Evolutionary conservation across 192 early-diverging fungal genomes (phyloP).

Genomic region (Coemansia sp.): DNA sequence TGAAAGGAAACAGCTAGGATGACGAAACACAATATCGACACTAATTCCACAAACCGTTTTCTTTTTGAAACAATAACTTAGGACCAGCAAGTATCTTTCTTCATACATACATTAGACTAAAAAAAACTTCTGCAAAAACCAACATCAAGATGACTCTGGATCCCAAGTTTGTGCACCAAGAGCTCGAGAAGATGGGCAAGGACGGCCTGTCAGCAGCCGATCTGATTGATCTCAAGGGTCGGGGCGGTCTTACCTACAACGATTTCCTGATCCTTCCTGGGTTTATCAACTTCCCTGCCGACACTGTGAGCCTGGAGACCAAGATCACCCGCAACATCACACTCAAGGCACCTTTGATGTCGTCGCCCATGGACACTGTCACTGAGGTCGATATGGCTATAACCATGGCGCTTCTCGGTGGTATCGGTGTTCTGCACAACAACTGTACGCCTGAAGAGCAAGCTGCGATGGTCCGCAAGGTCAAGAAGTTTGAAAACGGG

Average conservation of each 20-base stretch:
- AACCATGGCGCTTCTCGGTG: slow-evolving; percentile 92
- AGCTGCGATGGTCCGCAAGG: slow-evolving; percentile 96
- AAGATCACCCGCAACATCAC: slow-evolving; percentile 86
- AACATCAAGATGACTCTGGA: slow-evolving; percentile 23
- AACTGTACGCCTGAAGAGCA: slow-evolving; percentile 96
- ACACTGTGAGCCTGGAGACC: slow-evolving; percentile 75
- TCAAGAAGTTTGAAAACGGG: slow-evolving; percentile 98
- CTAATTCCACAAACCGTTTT: too few relatives aligned
- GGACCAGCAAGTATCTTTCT: too few relatives aligned
- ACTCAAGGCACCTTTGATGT: slow-evolving; percentile 92
- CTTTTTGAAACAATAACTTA: too few relatives aligned
- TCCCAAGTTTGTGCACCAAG: slow-evolving; percentile 37
- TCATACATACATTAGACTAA: too few relatives aligned
- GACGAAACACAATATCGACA: too few relatives aligned
- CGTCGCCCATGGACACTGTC: slow-evolving; percentile 98
- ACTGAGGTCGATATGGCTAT: slow-evolving; percentile 99
- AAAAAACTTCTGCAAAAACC: neutral
- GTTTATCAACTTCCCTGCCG: slow-evolving; percentile 90
- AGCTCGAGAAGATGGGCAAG: slow-evolving; percentile 49
- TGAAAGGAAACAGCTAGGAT: too few relatives aligned
- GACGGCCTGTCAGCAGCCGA: slow-evolving; percentile 87
- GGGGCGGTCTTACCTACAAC: slow-evolving; percentile 96
- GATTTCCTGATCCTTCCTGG: slow-evolving; percentile 97
- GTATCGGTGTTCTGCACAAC: slow-evolving; percentile 97
- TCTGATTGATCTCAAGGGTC: slow-evolving; percentile 75